Base-by-base conservation (phyloP, 352 stramenopile genomes). In the Pythium dissotocum region DNA sequence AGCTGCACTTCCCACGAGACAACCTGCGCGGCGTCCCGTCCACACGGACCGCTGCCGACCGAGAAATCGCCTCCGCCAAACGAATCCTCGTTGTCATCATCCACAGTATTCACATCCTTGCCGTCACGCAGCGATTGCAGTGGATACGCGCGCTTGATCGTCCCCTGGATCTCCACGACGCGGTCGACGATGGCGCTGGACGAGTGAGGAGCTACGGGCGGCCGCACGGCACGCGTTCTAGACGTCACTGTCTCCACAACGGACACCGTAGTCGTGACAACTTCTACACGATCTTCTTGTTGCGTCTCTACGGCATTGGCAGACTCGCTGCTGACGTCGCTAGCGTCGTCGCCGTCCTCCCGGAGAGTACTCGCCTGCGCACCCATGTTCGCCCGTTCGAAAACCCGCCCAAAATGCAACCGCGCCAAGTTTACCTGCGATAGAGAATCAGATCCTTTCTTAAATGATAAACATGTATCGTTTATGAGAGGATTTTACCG, bases 81-180 rank as follows among this genome's bases (percentile, higher is more conserved):
- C 65, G 59, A 30, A 6, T 52, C 71, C 56, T 63, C 61, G 24
- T 24, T 32, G n/a, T 54, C 32, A 8, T 58, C 18, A 2, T 18
- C 38, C 1, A 28, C 26, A 1, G 13, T 42, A 33, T 35, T 28
- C 2, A 8, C 40, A 6, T 53, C 4, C 18, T 51, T 56, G 6
- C 36, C 36, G 10, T 42, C 36, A 42, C 10, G 36, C 53, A 89
- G 60, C 52, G 56, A 66, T 14, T 80, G 79, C 68, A 94, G 68
- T 28, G 83, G 82, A 64, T 87, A 94, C 55, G 84, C 79, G 58
- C 78, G 78, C 44, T 76, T 86, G 44, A 92, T 77, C 21, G 69
- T 63, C 32, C 86, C 86, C 8, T 70, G 42, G 33, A 67, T 69
- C 21, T 35, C 32, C 6, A 68, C 53, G 18, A 77, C 60, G 3